Conservation (phyloP, 163 green algal species). For the Picocystis sp. region DNA sequence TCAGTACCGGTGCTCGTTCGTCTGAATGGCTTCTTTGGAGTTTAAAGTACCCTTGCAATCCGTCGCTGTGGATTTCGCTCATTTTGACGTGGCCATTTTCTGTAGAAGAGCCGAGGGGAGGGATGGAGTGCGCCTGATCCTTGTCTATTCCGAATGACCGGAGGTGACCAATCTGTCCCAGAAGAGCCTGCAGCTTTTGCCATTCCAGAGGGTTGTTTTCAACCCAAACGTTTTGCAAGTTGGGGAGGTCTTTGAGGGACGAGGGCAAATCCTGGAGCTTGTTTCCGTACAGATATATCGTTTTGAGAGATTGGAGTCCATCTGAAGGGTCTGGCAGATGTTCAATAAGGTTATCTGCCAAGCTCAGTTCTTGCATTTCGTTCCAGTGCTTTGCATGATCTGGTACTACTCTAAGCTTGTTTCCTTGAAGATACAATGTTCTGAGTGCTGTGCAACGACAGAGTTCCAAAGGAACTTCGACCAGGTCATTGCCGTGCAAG, state of each 20-base stretch:
- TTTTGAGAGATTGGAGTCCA: conserved; percentile 7
- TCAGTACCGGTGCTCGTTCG: conserved; percentile 26
- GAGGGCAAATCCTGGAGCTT: conserved; percentile 1
- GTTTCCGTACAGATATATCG: not conserved
- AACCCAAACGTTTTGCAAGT: conserved; percentile 34
- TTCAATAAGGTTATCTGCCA: no score
- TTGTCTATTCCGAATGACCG: conserved; percentile 32
- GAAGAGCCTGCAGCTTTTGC: conserved; percentile 2
- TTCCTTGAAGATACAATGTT: conserved; percentile 25
- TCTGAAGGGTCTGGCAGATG: conserved; percentile 2
- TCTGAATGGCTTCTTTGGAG: conserved; percentile 22
- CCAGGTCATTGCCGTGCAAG: conserved; percentile 42
- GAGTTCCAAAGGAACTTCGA: conserved; percentile 19
- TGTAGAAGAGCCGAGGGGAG: not conserved
- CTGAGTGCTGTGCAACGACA: conserved; percentile 9
- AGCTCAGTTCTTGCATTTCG: conserved; percentile 16
- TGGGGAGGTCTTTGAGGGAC: conserved; percentile 5
- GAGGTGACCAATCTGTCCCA: conserved; percentile 6
- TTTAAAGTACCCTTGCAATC: conserved; percentile 60
- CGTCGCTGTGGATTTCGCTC: conserved; percentile 11
- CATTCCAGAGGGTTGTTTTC: conserved; percentile 46
- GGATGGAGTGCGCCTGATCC: conserved; percentile 14
- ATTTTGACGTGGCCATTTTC: conserved; percentile 10
- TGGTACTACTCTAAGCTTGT: conserved; percentile 22
- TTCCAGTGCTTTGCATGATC: conserved; percentile 14